Conservation (phyloP, 2,329 filamentous ascomycete species). For the Penicillium vulpinum region DNA sequence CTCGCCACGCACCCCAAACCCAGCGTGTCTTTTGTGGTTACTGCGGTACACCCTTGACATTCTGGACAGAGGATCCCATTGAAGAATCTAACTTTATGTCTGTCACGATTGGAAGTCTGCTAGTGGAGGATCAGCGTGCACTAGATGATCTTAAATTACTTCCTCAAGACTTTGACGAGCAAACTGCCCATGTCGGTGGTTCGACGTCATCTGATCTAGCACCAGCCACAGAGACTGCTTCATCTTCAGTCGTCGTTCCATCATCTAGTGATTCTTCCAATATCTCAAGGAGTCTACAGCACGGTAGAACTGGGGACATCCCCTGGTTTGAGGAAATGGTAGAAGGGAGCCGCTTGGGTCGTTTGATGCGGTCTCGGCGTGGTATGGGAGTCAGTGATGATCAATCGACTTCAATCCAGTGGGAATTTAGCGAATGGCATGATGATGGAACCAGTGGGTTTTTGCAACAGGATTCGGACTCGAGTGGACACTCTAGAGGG, state of each 20-base stretch:
- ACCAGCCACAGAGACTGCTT: slow-evolving; percentile 7
- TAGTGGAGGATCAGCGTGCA: slow-evolving; percentile 67
- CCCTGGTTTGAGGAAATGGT: slow-evolving; percentile 87
- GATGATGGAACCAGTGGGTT: slow-evolving; percentile 40
- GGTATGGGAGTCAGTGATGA: slow-evolving; percentile 63
- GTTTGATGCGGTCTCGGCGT: slow-evolving; percentile 60
- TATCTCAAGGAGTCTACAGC: slow-evolving; percentile 39
- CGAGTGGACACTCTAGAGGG: slow-evolving; percentile 18
- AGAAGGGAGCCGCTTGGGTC: slow-evolving; percentile 71
- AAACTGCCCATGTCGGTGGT: slow-evolving; percentile 17
- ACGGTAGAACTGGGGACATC: slow-evolving; percentile 55
- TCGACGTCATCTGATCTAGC: slow-evolving; percentile 9
- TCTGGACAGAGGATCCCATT: slow-evolving; percentile 73
- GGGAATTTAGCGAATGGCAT: slow-evolving; percentile 79
- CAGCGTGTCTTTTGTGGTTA: slow-evolving; percentile 86
- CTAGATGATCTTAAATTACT: slow-evolving; percentile 76
- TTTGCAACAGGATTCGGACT: slow-evolving; percentile 24
- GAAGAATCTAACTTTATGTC: slow-evolving; percentile 76
- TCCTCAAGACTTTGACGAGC: slow-evolving; percentile 49
- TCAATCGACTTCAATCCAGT: slow-evolving; percentile 68
- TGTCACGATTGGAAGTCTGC: slow-evolving; percentile 75
- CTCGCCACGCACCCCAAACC: slow-evolving; percentile 57
- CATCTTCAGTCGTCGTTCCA: slow-evolving; percentile 25
- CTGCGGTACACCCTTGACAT: slow-evolving; percentile 81
- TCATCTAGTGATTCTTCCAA: slow-evolving; percentile 18